Conservation (phyloP, 805 yeast species). For the Candida alai region DNA sequence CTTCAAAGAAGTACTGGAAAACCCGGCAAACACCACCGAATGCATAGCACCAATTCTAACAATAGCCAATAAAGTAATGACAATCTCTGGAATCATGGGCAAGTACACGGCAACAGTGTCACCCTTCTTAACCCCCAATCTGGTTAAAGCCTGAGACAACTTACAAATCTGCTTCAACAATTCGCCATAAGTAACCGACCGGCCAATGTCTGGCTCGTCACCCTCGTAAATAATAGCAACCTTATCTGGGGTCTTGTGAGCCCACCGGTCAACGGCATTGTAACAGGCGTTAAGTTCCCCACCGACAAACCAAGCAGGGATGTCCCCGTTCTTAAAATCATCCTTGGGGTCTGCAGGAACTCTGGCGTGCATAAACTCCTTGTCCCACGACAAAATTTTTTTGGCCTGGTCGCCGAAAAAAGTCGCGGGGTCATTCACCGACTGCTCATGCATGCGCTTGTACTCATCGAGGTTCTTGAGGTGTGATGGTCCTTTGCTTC, state of each 20-base stretch:
- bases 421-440: constrained; percentile 49
- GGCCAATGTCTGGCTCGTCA: constrained; percentile 76
- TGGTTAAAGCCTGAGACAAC: constrained; percentile 77
- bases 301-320: constrained; percentile 85
- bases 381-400: constrained; percentile 49
- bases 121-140: constrained; percentile 89
- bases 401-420: constrained; percentile 55
- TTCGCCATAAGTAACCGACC: constrained; percentile 79
- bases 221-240: constrained; percentile 88
- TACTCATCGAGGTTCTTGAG: constrained; percentile 49
- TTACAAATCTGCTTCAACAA: constrained; percentile 78
- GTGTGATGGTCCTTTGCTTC: constrained; percentile 47
- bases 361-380: constrained; percentile 46
- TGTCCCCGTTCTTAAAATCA: constrained; percentile 61
- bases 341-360: constrained; percentile 44
- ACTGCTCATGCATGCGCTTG: constrained; percentile 47
- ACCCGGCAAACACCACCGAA: constrained; percentile 96
- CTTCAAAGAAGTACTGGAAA: constrained; percentile 84
- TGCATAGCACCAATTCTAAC: constrained; percentile 94
- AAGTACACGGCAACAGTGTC: constrained; percentile 94
- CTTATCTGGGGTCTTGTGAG: constrained; percentile 80
- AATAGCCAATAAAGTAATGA: constrained; percentile 90
- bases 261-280: constrained; percentile 95
- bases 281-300: constrained; percentile 92
- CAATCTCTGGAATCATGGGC: constrained; percentile 97